Evolutionary conservation across 1,284 basidiomycete genomes (phyloP).

Genomic region (Bondarzewia mesenterica): DNA sequence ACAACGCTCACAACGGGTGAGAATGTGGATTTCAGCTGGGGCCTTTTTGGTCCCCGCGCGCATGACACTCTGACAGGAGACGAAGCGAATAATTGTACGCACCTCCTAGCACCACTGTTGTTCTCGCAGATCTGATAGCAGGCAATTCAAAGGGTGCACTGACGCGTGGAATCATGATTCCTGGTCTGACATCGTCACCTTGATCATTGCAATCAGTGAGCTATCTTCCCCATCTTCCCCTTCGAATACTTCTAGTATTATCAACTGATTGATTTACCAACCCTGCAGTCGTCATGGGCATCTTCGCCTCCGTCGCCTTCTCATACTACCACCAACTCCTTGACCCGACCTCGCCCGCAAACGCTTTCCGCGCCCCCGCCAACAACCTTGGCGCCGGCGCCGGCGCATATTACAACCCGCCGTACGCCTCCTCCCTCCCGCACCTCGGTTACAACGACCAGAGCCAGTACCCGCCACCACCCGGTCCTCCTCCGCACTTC

Average conservation of each 20-base stretch:
- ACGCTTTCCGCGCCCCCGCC: constrained; percentile 24
- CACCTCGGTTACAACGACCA: background rate
- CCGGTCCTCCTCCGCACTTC: constrained; percentile 35
- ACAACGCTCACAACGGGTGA: constrained; percentile 13
- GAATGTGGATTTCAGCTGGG: constrained; percentile 15
- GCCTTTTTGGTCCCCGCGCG: constrained; percentile 15
- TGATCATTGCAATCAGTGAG: constrained; percentile 45
- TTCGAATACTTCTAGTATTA: constrained; percentile 10
- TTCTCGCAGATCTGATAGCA: constrained; percentile 7
- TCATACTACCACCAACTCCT: constrained; percentile 59
- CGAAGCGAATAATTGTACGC: constrained; percentile 41
- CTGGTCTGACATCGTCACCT: constrained; percentile 51
- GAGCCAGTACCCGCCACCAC: constrained; percentile 27
- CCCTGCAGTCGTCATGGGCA: constrained; percentile 36
- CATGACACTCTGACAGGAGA: constrained; percentile 23
- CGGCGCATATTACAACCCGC: constrained; percentile 31
- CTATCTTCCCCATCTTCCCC: constrained; percentile 3
- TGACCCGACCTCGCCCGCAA: constrained; percentile 17
- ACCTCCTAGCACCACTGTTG: background rate
- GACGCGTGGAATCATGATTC: constrained; percentile 49
- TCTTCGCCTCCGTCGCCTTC: constrained; percentile 57
- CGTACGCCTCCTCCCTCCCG: constrained; percentile 19
- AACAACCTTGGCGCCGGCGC: constrained; percentile 11
- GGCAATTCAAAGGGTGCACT: constrained; percentile 40
- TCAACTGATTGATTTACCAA: background rate